Percentiles rank a stretch among this genome's conserved stretches.
Evolutionary conservation across 2,329 filamentous ascomycete genomes (phyloP).

Genomic region (Orbilia oligospora): DNA sequence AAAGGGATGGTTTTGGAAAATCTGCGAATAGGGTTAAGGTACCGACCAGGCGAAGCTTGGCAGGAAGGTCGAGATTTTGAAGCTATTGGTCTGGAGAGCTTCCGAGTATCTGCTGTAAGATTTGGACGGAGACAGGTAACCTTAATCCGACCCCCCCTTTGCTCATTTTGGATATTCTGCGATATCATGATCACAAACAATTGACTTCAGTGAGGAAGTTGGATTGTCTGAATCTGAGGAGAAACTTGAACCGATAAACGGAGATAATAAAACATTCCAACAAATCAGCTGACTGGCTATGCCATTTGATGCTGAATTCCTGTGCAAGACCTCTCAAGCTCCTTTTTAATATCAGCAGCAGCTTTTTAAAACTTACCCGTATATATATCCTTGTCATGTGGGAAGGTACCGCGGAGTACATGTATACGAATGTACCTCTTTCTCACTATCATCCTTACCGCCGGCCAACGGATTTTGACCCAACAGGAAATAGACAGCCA

Average conservation of each 20-base stretch:
- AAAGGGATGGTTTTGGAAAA: conserved; percentile 12
- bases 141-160: conserved; percentile 28
- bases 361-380: neutral
- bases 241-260: neutral
- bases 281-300: conserved; percentile 25
- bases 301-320: neutral
- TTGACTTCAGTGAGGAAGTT: neutral
- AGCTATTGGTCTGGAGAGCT: conserved; percentile 31
- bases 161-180: conserved; percentile 3
- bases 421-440: neutral
- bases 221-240: neutral
- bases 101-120: conserved; percentile 16
- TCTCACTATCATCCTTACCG: neutral
- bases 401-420: conserved; percentile 10
- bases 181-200: neutral
- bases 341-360: conserved; percentile 8
- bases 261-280: conserved; percentile 10
- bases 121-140: conserved; percentile 36
- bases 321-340: conserved; percentile 7
- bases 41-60: conserved; percentile 40
- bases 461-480: conserved; percentile 10
- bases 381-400: neutral
- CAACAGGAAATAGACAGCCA: neutral
- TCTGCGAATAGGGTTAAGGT: conserved; percentile 57
- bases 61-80: conserved; percentile 27